phyloP scores from a whole-genome alignment of 495 filamentous ascomycete species.

The Trichoderma gamsii region DNA sequence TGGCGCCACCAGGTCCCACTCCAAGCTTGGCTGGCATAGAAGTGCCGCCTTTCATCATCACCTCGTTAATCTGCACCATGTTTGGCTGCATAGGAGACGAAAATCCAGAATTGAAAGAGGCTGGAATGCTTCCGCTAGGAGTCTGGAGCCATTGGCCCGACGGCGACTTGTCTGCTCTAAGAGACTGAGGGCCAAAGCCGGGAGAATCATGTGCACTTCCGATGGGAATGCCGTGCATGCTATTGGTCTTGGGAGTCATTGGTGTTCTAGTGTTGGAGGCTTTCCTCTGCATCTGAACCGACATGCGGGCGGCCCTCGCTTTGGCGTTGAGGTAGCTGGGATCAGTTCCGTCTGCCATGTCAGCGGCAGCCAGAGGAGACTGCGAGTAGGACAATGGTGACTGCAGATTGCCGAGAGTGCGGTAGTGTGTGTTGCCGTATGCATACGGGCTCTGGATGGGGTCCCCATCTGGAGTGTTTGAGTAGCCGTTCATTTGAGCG shows the following conservation, averaged over 20 bases:
- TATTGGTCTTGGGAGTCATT: conserved; percentile 66
- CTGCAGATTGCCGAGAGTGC: conserved; percentile 46
- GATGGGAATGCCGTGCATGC: conserved; percentile 34
- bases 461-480: conserved; percentile 78
- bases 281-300: conserved; percentile 61
- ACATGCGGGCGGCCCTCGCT: conserved; percentile 38
- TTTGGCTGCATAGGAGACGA: conserved; percentile 55
- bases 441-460: conserved; percentile 85
- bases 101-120: conserved; percentile 76
- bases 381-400: conserved; percentile 46
- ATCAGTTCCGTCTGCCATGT: conserved; percentile 41
- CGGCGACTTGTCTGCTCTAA: conserved; percentile 70
- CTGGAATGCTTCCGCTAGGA: conserved; percentile 63
- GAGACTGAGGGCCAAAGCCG: conserved; percentile 66
- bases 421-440: conserved; percentile 32
- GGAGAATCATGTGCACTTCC: conserved; percentile 28
- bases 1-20: conserved; percentile 28
- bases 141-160: conserved; percentile 75
- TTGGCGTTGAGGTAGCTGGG: conserved; percentile 47
- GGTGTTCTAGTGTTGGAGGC: conserved; percentile 66
- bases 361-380: conserved; percentile 47
- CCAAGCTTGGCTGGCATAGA: conserved; percentile 53
- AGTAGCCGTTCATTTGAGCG: conserved; percentile 64
- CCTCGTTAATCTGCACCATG: conserved; percentile 45
- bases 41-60: conserved; percentile 46